A percentile compares a stretch with the other conserved stretches of the same genome.
phyloP scores from a whole-genome alignment of 2,329 filamentous ascomycete genomes.

The Diaporthe humulicola region DNA sequence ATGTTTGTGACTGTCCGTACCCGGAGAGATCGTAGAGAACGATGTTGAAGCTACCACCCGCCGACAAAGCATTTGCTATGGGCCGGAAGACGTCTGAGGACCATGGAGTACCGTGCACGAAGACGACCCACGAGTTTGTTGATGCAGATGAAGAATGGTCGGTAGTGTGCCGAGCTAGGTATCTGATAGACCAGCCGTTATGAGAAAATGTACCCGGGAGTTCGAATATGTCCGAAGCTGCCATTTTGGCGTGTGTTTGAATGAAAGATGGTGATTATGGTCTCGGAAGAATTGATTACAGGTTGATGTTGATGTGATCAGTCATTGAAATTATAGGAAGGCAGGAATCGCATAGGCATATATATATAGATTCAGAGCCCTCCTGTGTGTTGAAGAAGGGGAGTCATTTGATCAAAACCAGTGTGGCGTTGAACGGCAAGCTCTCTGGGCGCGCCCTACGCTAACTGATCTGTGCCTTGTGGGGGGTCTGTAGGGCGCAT shows the following conservation, averaged over 20 bases:
- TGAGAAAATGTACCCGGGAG: not conserved
- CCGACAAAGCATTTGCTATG: not conserved
- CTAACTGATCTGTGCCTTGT: not conserved
- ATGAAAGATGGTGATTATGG: not conserved
- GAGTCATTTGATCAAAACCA: not conserved
- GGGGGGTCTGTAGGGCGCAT: not conserved
- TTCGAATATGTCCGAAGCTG: not conserved
- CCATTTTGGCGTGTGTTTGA: not conserved
- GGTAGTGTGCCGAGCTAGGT: not conserved
- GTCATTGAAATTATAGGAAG: not conserved
- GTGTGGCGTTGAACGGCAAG: not conserved
- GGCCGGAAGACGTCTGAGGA: constrained; percentile 18
- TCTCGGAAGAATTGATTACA: not conserved
- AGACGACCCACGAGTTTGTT: not conserved
- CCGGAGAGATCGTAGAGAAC: not conserved
- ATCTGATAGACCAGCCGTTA: constrained; percentile 9
- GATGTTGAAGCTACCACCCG: not conserved
- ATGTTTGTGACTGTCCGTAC: constrained; percentile 8
- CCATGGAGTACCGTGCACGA: constrained; percentile 23
- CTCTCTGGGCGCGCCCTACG: constrained; percentile 1
- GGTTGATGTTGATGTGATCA: not conserved
- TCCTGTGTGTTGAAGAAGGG: not conserved
- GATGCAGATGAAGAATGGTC: not conserved
- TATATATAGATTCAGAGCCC: no score
- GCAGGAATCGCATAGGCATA: not conserved